Conservation (phyloP, 768 basidiomycete species). For the Mycena albidolilacea region DNA sequence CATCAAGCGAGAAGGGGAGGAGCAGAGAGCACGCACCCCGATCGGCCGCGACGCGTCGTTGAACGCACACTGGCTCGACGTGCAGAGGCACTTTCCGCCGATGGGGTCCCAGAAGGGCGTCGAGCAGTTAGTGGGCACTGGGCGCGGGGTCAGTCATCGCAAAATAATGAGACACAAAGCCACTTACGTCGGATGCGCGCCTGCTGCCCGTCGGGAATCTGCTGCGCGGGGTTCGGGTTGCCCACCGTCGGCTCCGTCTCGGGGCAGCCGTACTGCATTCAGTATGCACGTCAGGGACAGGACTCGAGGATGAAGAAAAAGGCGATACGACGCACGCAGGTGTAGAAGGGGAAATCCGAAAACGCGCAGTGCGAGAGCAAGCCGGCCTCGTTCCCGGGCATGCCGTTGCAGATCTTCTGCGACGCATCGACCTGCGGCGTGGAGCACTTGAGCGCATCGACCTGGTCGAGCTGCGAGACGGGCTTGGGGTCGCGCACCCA, state of each 20-base stretch:
- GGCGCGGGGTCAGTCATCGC: background rate
- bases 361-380: constrained; percentile 75
- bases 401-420: constrained; percentile 81
- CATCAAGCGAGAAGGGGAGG: background rate
- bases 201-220: constrained; percentile 58
- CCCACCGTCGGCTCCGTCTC: constrained; percentile 62
- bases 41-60: constrained; percentile 74
- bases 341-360: constrained; percentile 84
- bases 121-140: constrained; percentile 80
- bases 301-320: background rate
- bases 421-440: constrained; percentile 70
- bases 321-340: constrained; percentile 66
- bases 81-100: constrained; percentile 74
- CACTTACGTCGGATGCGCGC: constrained; percentile 67
- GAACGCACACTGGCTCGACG: constrained; percentile 70
- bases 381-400: constrained; percentile 77
- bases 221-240: constrained; percentile 79
- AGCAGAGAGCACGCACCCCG: constrained; percentile 48
- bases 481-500: constrained; percentile 84
- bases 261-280: constrained; percentile 81
- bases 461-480: constrained; percentile 66
- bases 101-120: constrained; percentile 90
- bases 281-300: background rate
- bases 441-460: constrained; percentile 73
- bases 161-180: background rate